phyloP scores from a whole-genome alignment of 257 asterid genomes.

The Euphrasia confusa region DNA sequence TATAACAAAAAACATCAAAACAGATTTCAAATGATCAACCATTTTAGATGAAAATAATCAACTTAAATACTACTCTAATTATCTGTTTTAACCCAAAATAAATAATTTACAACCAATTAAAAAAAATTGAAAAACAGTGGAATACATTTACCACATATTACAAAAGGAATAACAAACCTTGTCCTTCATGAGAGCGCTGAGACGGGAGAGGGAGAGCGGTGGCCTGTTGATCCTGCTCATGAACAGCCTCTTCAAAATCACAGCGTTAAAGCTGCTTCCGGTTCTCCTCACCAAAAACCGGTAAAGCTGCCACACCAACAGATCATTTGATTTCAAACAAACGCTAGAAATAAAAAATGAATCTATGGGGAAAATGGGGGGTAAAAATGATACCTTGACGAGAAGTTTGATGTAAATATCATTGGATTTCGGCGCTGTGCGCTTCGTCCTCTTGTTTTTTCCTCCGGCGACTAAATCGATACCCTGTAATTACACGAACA shows the following conservation, averaged over 20 bases:
- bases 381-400: slow-evolving; percentile 48
- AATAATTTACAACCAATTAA: too few relatives aligned
- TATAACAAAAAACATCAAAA: too few relatives aligned
- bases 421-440: slow-evolving; percentile 70
- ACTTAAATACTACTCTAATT: too few relatives aligned
- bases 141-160: too few relatives aligned
- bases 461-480: slow-evolving; percentile 93
- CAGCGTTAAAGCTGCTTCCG: slow-evolving; percentile 80
- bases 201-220: slow-evolving; percentile 79
- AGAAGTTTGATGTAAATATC: slow-evolving; percentile 74
- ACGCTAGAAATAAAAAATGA: neutral
- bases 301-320: slow-evolving; percentile 44
- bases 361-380: neutral
- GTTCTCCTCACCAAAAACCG: slow-evolving; percentile 89
- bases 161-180: slow-evolving; percentile 29
- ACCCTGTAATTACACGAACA: slow-evolving; percentile 38
- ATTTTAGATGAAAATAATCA: too few relatives aligned
- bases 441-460: slow-evolving; percentile 81
- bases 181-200: slow-evolving; percentile 52
- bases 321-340: neutral
- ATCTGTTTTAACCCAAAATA: too few relatives aligned
- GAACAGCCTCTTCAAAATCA: slow-evolving; percentile 73
- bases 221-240: slow-evolving; percentile 91
- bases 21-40: too few relatives aligned
- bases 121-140: too few relatives aligned